Evolutionary conservation across 2,329 filamentous ascomycete genomes (phyloP).

Genomic region (Magnaporthiopsis rhizophila): DNA sequence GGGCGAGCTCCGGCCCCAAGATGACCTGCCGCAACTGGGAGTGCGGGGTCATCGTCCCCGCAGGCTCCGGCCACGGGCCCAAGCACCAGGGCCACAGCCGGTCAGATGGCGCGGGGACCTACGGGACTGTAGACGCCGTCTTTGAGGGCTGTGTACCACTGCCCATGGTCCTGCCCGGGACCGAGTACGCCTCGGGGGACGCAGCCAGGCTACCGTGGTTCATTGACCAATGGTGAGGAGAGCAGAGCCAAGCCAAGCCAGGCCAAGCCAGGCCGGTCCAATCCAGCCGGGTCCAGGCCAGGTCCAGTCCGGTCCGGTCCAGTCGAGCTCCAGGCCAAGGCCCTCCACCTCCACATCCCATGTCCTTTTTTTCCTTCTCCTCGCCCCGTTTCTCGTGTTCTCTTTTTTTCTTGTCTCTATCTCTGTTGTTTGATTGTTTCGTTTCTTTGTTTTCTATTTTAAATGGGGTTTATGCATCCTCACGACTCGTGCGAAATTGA

Average conservation of each 20-base stretch:
- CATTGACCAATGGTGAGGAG: slow-evolving; percentile 17
- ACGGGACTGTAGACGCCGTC: slow-evolving; percentile 25
- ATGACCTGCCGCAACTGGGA: slow-evolving; percentile 92
- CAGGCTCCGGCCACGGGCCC: slow-evolving; percentile 21
- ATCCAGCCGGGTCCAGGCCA: too few relatives aligned
- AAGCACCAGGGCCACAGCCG: neutral
- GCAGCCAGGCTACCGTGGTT: slow-evolving; percentile 32
- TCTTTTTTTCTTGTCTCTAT: neutral
- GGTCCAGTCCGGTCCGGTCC: too few relatives aligned
- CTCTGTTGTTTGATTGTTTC: neutral
- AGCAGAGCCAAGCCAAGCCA: too few relatives aligned
- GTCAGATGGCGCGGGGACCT: neutral
- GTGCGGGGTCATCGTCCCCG: slow-evolving; percentile 74
- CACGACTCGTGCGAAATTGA: neutral
- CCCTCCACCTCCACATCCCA: too few relatives aligned
- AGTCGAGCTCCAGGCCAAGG: too few relatives aligned
- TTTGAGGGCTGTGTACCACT: slow-evolving; percentile 52
- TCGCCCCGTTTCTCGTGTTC: neutral
- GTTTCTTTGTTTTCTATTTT: neutral
- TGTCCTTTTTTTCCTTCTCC: neutral
- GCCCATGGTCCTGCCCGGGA: slow-evolving; percentile 55
- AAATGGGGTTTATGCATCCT: neutral
- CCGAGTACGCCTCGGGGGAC: slow-evolving; percentile 32
- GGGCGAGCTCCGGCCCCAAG: slow-evolving; percentile 57
- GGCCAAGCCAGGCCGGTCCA: too few relatives aligned